A percentile compares a stretch with the other conserved stretches of the same genome.
Conservation (phyloP, 768 basidiomycete genomes). For the Hypholoma fasciculare region DNA sequence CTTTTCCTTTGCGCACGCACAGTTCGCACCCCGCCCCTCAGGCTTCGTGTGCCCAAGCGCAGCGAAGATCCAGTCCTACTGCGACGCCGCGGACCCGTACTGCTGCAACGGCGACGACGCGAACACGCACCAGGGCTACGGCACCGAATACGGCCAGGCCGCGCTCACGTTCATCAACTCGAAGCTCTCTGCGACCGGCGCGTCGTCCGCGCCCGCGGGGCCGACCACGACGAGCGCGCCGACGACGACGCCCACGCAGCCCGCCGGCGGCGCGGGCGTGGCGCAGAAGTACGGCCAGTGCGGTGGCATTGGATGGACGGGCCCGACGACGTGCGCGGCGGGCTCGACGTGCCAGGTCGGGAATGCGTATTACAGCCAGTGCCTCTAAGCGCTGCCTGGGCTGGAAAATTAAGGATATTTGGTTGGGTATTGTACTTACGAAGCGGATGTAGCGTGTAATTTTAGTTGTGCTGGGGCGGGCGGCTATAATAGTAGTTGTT, state of each 20-base stretch:
- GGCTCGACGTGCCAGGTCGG: constrained; percentile 18
- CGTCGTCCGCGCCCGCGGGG: neutral
- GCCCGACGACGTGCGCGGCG: constrained; percentile 17
- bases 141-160: constrained; percentile 27
- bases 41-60: constrained; percentile 32
- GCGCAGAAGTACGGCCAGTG: constrained; percentile 21
- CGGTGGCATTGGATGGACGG: constrained; percentile 22
- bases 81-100: constrained; percentile 33
- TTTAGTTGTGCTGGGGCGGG: neutral
- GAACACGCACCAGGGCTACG: constrained; percentile 32
- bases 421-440: too few species aligned
- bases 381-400: constrained; percentile 6
- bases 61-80: constrained; percentile 29
- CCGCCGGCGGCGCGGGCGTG: neutral
- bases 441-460: neutral
- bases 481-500: neutral
- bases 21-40: constrained; percentile 33
- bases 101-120: constrained; percentile 32
- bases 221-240: neutral
- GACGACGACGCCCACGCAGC: constrained; percentile 9
- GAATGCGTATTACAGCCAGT: constrained; percentile 21
- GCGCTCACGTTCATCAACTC: constrained; percentile 30
- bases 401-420: neutral
- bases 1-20: constrained; percentile 1
- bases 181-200: constrained; percentile 22